Evolutionary conservation across 495 filamentous ascomycete genomes (phyloP), one percentile per base, ranked within the genome.

Genomic region (Talaromyces borbonicus): DNA sequence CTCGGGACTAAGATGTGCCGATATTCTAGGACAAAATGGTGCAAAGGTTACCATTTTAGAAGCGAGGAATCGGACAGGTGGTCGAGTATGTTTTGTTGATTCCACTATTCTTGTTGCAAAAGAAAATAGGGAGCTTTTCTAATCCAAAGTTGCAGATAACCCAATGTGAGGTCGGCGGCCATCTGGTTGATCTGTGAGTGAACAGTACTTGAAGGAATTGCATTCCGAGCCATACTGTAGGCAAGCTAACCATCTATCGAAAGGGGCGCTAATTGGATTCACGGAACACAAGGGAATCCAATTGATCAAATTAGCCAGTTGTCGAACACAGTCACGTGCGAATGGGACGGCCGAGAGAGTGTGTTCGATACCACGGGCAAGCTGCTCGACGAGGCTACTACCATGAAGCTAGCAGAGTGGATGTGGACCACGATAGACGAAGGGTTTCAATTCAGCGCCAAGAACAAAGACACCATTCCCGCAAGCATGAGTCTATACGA

Each of bases 261-360:
- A 30, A 84, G 87, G 16, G 90, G 90, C 5, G 82, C 90, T 5
- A 97, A 96, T 56, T 96, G 90, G 90, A 93, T 95, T 20, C 90
- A 97, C 60, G 92, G 92, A 27, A 83, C 84, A 0, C 73, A 80
- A 1, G 64, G 84, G 39, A 98, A 95, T 57, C 90, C 92, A 4
- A 90, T 98, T 32, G 61, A 84, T 43, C 74, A 83, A 26, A 71
- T 98, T 24, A 88, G 87, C 11, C 72, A 77, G 50, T 63, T 79
- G 54, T 87, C 84, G 0, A 61, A 73, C 2, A 87, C 85, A 0
- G 49, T 61, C 1, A 65, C 77, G 11, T 72, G 80, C 47, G 69
- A 68, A 43, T 65, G 67, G 32, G 78, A 80, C 23, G 76, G 73
- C 8, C 57, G 60, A 7, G 69, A 77, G 26, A 65, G 73, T 7